Evolutionary conservation across 768 basidiomycete species (phyloP).

Genomic region (Xerocomellus chrysenteron): DNA sequence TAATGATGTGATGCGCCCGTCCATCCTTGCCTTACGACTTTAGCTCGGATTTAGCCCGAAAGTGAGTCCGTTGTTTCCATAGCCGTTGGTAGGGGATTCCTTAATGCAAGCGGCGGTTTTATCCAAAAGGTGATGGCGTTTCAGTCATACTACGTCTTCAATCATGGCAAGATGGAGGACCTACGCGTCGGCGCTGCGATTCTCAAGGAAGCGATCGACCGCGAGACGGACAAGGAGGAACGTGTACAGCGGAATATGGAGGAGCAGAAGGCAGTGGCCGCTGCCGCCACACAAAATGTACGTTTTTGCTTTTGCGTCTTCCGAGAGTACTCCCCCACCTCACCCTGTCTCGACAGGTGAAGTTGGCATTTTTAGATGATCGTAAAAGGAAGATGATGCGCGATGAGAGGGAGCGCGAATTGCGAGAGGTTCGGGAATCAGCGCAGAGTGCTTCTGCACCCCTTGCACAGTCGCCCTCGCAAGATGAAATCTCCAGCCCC

Average conservation of each 20-base stretch:
- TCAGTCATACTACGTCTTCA: conserved; percentile 72
- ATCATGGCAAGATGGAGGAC: conserved; percentile 49
- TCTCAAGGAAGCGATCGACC: conserved; percentile 58
- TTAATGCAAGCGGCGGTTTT: not conserved
- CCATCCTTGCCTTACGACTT: not conserved
- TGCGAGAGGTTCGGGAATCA: conserved; percentile 41
- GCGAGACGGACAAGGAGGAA: conserved; percentile 49
- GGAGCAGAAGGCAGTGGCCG: conserved; percentile 58
- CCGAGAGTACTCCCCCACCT: not conserved
- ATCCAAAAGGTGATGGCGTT: conserved; percentile 58
- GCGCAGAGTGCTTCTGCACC: not conserved
- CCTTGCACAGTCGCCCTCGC: not conserved
- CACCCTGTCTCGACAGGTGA: conserved; percentile 48
- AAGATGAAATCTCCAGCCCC: not conserved
- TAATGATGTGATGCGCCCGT: not conserved
- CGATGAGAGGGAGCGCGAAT: conserved; percentile 61
- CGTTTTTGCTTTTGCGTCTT: not conserved
- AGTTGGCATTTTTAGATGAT: conserved; percentile 77
- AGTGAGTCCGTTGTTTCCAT: conserved; percentile 36
- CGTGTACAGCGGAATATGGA: conserved; percentile 47
- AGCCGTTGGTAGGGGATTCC: no score
- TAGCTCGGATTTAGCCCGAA: conserved; percentile 61
- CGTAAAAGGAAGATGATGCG: conserved; percentile 53
- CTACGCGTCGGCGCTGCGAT: conserved; percentile 64
- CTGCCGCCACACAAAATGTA: conserved; percentile 58